phyloP scores from a whole-genome alignment of 2,329 filamentous ascomycete genomes.

The Aspergillus japonicus region DNA sequence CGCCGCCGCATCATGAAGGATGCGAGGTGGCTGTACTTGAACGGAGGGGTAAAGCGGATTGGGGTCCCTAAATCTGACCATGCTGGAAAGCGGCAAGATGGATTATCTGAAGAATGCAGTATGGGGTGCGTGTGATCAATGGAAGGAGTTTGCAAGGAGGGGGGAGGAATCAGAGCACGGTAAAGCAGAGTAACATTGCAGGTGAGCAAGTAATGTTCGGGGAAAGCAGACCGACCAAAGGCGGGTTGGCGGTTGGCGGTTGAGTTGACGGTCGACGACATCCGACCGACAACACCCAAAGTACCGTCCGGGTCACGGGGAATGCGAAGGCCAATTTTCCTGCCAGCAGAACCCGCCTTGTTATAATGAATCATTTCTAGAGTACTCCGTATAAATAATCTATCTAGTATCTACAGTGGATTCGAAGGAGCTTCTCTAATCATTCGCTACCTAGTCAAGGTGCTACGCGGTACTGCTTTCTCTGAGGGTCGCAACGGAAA shows the following conservation, averaged over 20 bases:
- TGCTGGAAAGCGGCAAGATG: conserved; percentile 7
- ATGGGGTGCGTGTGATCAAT: not conserved
- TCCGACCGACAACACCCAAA: conserved; percentile 9
- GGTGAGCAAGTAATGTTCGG: not conserved
- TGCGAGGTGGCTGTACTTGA: conserved; percentile 18
- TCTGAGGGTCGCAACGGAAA: too few species aligned
- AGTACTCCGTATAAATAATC: too few species aligned
- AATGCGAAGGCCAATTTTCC: conserved; percentile 6
- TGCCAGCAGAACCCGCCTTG: not conserved
- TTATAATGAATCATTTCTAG: not conserved
- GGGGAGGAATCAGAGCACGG: not conserved
- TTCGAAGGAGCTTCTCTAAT: too few species aligned
- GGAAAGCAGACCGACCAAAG: not conserved
- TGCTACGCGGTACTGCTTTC: too few species aligned
- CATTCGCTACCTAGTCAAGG: too few species aligned
- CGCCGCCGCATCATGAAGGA: conserved; percentile 5
- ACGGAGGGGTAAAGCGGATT: conserved; percentile 20
- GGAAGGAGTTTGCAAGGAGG: not conserved
- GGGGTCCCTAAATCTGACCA: conserved; percentile 27
- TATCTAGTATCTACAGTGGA: too few species aligned
- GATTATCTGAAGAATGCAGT: not conserved
- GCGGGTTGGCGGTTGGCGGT: conserved; percentile 7
- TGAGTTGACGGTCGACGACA: conserved; percentile 12
- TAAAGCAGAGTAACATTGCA: not conserved
- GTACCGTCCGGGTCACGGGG: conserved; percentile 18